These are phyloP conservation scores for Fusarium verticillioides DNA, from an alignment of 2,329 filamentous ascomycete genomes.

Conservation along the genomic window DNA sequence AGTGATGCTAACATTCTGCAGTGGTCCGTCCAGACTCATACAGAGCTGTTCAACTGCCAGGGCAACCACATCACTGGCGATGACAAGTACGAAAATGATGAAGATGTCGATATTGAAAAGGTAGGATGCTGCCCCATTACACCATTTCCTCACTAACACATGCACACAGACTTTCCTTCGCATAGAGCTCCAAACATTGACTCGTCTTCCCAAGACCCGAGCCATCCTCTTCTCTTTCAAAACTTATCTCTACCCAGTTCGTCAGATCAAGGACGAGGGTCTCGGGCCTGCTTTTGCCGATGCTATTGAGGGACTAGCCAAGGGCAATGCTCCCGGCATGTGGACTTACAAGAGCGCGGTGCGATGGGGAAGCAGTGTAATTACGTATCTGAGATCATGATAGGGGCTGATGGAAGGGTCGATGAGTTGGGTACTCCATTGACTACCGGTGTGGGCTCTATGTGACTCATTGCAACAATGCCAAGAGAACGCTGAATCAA, in stretches of 20 bases:
- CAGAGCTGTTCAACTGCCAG: slow-evolving; percentile 30
- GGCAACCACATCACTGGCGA: slow-evolving; percentile 32
- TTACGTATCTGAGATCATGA: slow-evolving; percentile 26
- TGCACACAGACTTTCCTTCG: slow-evolving; percentile 25
- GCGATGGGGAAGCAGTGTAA: slow-evolving; percentile 26
- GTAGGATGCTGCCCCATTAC: neutral
- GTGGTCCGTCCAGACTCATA: slow-evolving; percentile 41
- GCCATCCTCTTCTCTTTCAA: slow-evolving; percentile 35
- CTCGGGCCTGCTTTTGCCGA: slow-evolving; percentile 30
- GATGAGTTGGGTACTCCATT: neutral
- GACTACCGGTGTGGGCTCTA: neutral
- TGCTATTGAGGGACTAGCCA: slow-evolving; percentile 28
- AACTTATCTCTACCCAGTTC: slow-evolving; percentile 34
- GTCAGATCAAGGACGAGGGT: slow-evolving; percentile 26
- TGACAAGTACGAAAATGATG: slow-evolving; percentile 13
- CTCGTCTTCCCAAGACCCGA: slow-evolving; percentile 26
- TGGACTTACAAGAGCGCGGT: slow-evolving; percentile 37
- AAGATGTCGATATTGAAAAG: slow-evolving; percentile 19
- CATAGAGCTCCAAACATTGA: slow-evolving; percentile 30
- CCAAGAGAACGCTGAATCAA: neutral
- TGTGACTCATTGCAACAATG: neutral
- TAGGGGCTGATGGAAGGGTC: neutral
- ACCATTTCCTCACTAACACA: neutral
- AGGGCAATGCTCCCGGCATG: slow-evolving; percentile 37
- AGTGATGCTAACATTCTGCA: neutral